Percentiles rank a stretch among this genome's conserved stretches.
phyloP scores from a whole-genome alignment of 345 rosid species.

The Reutealis trisperma region DNA sequence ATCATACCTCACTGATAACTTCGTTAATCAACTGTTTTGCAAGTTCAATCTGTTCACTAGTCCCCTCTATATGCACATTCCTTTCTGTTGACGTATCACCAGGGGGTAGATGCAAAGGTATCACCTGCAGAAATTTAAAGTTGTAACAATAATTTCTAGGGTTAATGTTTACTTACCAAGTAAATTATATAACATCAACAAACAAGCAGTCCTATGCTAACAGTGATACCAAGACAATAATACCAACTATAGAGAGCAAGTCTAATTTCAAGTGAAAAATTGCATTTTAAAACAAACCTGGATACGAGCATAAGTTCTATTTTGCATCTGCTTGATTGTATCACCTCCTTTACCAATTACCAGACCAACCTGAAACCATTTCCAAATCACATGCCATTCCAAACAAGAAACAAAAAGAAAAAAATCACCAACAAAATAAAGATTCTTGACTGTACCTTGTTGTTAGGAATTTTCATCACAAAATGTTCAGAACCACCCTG shows the following conservation, averaged over 20 bases:
- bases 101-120: constrained; percentile 95
- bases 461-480: constrained; percentile 77
- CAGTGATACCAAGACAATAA: neutral
- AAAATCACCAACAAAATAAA: constrained; percentile 10
- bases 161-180: neutral
- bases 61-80: constrained; percentile 88
- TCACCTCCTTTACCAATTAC: constrained; percentile 99
- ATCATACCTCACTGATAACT: constrained; percentile 94
- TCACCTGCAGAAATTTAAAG: constrained; percentile 54
- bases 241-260: neutral
- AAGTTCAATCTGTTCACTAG: constrained; percentile 79
- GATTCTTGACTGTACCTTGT: constrained; percentile 58
- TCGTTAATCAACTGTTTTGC: constrained; percentile 92
- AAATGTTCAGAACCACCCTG: constrained; percentile 76
- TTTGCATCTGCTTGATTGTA: constrained; percentile 95
- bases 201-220: neutral
- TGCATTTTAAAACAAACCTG: constrained; percentile 55
- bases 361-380: constrained; percentile 81
- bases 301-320: constrained; percentile 88
- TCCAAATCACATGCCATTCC: constrained; percentile 26
- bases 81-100: constrained; percentile 83
- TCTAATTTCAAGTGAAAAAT: neutral
- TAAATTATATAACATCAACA: neutral
- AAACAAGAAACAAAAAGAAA: constrained; percentile 4
- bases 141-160: neutral